Percentiles rank a stretch among this genome's conserved stretches.
phyloP scores from a whole-genome alignment of 306 rosid genomes.

The Abrus pulchellus region DNA sequence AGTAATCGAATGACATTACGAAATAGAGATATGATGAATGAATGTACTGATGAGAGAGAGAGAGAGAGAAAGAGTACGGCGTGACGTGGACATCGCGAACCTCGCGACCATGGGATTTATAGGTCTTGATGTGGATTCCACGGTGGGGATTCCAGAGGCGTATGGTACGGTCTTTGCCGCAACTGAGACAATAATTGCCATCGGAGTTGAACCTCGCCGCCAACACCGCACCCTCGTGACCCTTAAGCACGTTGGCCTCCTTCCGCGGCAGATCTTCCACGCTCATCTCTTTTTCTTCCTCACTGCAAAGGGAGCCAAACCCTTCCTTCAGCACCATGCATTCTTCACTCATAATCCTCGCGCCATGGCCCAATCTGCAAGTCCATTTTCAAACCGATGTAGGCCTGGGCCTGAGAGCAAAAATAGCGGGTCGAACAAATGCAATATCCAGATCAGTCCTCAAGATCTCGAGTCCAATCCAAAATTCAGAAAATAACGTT shows the following conservation, averaged over 20 bases:
- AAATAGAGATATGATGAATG: neutral
- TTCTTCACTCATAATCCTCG: neutral
- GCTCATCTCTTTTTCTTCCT: slow-evolving; percentile 55
- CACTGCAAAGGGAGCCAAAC: neutral
- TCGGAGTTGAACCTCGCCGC: slow-evolving; percentile 84
- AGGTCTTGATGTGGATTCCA: slow-evolving; percentile 91
- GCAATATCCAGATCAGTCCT: too few species aligned
- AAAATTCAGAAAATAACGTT: too few species aligned
- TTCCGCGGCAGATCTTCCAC: slow-evolving; percentile 65
- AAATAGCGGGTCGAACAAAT: neutral
- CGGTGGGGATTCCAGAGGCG: slow-evolving; percentile 98
- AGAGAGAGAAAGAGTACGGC: slow-evolving; percentile 47
- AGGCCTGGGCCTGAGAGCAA: neutral
- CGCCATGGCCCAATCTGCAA: neutral
- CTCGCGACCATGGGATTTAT: slow-evolving; percentile 92
- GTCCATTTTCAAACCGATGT: neutral
- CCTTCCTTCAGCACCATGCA: neutral
- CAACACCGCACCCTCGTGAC: slow-evolving; percentile 87
- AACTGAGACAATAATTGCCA: slow-evolving; percentile 81
- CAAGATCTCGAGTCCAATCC: too few species aligned
- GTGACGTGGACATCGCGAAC: slow-evolving; percentile 92
- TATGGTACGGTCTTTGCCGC: slow-evolving; percentile 93
- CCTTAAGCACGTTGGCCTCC: slow-evolving; percentile 71
- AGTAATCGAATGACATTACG: neutral
- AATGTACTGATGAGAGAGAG: too few species aligned